Base-by-base conservation (phyloP, 139 green algal genomes). In the Cymbomonas tetramitiformis region DNA sequence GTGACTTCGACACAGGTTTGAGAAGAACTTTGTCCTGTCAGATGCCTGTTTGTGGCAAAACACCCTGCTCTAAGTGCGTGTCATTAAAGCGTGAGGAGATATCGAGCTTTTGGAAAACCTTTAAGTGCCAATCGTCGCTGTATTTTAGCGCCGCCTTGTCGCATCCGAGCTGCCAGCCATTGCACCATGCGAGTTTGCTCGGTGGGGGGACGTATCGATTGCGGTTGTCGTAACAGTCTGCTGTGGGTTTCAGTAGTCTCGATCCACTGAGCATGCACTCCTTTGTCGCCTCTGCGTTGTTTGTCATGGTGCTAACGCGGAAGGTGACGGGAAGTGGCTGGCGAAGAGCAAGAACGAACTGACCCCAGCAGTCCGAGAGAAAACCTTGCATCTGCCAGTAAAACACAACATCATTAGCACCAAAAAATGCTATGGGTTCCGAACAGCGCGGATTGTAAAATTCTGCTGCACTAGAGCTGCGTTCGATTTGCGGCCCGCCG, bases 271-370 rank as follows among this genome's bases (percentile, higher is more conserved):
- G 4, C 3, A 47, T 24, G 19, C 24, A 36, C 33, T 57, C 26
- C 8, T 6, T 25, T 15, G 44, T 33, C 15, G 23, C 49, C 4
- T 44, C 29, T 18, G n/a, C n/a, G 30, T 38, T 12, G 3, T 3
- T 26, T 33, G 24, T n/a, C 49, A 57, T 57, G 25, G 9, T 34
- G 38, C 95, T 97, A 68, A 98, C 95, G 58, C 91, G 78, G 70
- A 98, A 98, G 2, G 87, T 94, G 30, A 87, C 81, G 10, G 91
- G 91, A 59, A 98, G 75, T 23, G 76, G 82, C 30, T 30, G 74
- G 32, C 73, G 67, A 29, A 98, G 72, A 5, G 52, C 57, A 0
- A 38, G 54, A 24, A 98, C 53, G 60, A 98, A 97, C 3, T 43
- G 68, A 1, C 85, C 73, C 89, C 89, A 98, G n/a, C n/a, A n/a